These are phyloP conservation scores for Ilex paraguariensis DNA, from an alignment of 305 asterid species.

Conservation along the genomic window DNA sequence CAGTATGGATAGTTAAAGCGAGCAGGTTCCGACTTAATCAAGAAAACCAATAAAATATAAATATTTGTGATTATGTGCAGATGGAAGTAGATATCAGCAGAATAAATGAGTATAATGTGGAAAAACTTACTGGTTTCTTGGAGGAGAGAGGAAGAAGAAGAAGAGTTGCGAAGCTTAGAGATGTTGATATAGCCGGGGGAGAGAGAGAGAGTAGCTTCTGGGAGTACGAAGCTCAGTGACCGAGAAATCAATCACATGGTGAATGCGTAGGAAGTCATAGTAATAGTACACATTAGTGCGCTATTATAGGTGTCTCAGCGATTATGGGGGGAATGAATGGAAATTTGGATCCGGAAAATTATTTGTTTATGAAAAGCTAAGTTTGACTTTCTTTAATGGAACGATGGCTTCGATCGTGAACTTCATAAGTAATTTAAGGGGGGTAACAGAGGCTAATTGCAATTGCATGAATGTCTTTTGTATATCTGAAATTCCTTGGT, in stretches of 20 bases:
- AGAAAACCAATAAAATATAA: too few relatives aligned
- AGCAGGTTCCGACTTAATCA: too few relatives aligned
- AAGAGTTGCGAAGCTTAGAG: conserved; percentile 21
- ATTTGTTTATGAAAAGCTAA: neutral
- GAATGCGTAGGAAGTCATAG: conserved; percentile 9
- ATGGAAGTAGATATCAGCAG: neutral
- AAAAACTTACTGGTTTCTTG: conserved; percentile 24
- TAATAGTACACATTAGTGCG: neutral
- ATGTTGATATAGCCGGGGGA: neutral
- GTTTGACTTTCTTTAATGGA: neutral
- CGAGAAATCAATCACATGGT: conserved; percentile 60
- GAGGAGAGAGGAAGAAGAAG: conserved; percentile 8
- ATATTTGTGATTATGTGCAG: neutral
- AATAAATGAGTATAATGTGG: conserved; percentile 3
- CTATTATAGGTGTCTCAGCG: neutral
- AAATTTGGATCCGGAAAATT: neutral
- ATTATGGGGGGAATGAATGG: neutral
- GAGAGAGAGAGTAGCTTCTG: conserved; percentile 4
- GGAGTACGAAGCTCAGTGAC: conserved; percentile 28
- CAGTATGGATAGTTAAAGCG: too few relatives aligned
- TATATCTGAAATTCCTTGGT: too few relatives aligned
- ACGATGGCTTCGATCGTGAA: too few relatives aligned
- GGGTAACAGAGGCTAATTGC: too few relatives aligned
- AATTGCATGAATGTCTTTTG: too few relatives aligned
- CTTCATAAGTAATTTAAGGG: too few relatives aligned